These are phyloP conservation scores for Leptosphaerulina australis DNA, from an alignment of 2,329 filamentous ascomycete genomes.

Conservation along the genomic window DNA sequence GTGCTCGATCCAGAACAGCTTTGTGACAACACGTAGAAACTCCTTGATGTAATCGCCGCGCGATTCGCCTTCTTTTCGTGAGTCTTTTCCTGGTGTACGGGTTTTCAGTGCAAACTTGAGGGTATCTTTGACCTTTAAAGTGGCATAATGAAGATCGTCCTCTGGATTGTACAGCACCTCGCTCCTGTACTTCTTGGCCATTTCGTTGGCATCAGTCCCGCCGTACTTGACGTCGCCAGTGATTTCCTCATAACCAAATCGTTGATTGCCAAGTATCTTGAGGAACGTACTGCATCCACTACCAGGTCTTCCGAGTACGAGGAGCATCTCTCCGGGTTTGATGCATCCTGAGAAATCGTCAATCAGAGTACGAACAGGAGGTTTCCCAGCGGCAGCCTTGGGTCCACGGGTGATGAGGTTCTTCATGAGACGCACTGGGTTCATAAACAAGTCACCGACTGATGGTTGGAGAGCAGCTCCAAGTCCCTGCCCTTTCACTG, in stretches of 20 bases:
- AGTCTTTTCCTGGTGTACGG: conserved; percentile 67
- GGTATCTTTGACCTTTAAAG: conserved; percentile 76
- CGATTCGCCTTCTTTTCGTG: conserved; percentile 66
- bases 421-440: conserved; percentile 60
- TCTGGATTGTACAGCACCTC: conserved; percentile 78
- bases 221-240: conserved; percentile 62
- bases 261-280: conserved; percentile 70
- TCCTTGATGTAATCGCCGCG: conserved; percentile 65
- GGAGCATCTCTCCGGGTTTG: conserved; percentile 73
- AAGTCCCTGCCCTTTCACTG: conserved; percentile 65
- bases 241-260: conserved; percentile 64
- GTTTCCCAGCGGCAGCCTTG: conserved; percentile 52
- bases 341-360: conserved; percentile 71
- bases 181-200: conserved; percentile 66
- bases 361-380: conserved; percentile 68
- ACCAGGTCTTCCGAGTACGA: conserved; percentile 72
- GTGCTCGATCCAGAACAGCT: conserved; percentile 73
- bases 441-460: conserved; percentile 65
- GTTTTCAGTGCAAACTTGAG: conserved; percentile 74
- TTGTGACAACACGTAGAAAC: conserved; percentile 70
- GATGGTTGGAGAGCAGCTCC: conserved; percentile 68
- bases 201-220: conserved; percentile 59
- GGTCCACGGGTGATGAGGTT: conserved; percentile 57
- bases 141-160: conserved; percentile 76
- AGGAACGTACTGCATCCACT: conserved; percentile 74